These are phyloP conservation scores for Candida vaughaniae DNA, from an alignment of 805 yeast genomes.

Conservation along the genomic window DNA sequence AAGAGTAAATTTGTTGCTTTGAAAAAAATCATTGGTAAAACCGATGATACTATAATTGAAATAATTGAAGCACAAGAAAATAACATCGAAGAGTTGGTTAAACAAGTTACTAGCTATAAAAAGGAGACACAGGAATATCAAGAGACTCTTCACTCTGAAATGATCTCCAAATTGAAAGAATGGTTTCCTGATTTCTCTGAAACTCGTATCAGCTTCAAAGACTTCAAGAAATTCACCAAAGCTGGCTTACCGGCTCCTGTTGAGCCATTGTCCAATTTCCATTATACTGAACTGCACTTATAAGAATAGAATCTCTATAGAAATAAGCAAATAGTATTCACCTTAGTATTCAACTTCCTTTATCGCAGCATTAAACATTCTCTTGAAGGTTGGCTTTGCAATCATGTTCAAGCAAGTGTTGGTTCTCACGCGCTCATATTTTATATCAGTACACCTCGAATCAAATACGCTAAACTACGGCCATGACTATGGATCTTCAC, in stretches of 20 bases:
- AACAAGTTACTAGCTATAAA: neutral
- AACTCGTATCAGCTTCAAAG: conserved; percentile 3
- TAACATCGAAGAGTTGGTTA: conserved; percentile 6
- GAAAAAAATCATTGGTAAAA: conserved; percentile 7
- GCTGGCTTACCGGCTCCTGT: conserved; percentile 14
- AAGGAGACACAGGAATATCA: conserved; percentile 2
- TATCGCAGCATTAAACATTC: too few species aligned
- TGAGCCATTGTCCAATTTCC: conserved; percentile 13
- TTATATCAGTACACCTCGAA: too few species aligned
- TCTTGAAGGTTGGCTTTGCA: too few species aligned
- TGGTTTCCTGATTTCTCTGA: conserved; percentile 10
- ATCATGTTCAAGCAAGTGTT: too few species aligned
- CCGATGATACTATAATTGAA: neutral
- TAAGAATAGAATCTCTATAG: too few species aligned
- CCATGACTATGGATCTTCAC: conserved; percentile 22
- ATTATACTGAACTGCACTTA: conserved; percentile 13
- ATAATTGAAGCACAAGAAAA: conserved; percentile 3
- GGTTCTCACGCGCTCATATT: too few species aligned
- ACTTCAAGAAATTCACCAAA: conserved; percentile 9
- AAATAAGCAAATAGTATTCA: too few species aligned
- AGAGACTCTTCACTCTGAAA: conserved; percentile 1
- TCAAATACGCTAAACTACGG: too few species aligned
- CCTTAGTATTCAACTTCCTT: too few species aligned
- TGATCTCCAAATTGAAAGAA: conserved; percentile 2
- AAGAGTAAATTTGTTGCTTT: conserved; percentile 9